Base-by-base conservation (phyloP, 768 basidiomycete genomes). In the Suillus discolor region DNA sequence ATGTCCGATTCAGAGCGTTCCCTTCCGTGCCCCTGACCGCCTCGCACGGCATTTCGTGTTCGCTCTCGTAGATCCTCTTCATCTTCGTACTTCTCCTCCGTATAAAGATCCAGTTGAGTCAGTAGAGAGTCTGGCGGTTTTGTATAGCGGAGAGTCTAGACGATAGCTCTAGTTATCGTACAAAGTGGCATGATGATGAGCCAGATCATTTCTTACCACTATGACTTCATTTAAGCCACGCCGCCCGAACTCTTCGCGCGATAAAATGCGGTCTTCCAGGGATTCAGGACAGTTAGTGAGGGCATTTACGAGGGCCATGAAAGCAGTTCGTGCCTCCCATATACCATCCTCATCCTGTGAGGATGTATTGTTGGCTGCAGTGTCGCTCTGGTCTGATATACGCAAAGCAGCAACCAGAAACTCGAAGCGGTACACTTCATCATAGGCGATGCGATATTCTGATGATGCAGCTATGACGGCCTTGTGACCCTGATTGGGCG, bases 11-110 rank as follows among this genome's bases (percentile, higher is more conserved):
- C 89, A 2, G 84, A 84, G 5, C 71, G 70, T 3, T 64, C 72
- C 13, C 66, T 62, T 4, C 72, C 57, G 41, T 67, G 75, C 23
- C 67, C 70, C 23, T 66, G 62, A 59, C 67, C 72, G 60, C 70
- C 70, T 57, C 73, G 68, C 49, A 82, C 74, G 42, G 77, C 72
- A 62, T 69, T 78, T n/a, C 75, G 82, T 44, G 85, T 80, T 42
- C 87, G 84, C 68, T 95, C 89, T 45, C 88, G 87, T 77, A 93
- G 83, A 60, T 96, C 92, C 72, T 92, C 89, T 73, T 93, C 91
- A 73, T 97, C 95, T 71, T 96, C 94, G 54, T 89, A 92, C 70
- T 93, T 92, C 74, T 96, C 94, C 67, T 97, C 94, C 0, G 86
- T 84, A 70, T 95, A 97, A 34, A 93, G 83, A 67, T 90, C 86